These are phyloP conservation scores for Saccharomyces hybrid DNA, from an alignment of 1,139 yeast genomes.

Conservation along the genomic window DNA sequence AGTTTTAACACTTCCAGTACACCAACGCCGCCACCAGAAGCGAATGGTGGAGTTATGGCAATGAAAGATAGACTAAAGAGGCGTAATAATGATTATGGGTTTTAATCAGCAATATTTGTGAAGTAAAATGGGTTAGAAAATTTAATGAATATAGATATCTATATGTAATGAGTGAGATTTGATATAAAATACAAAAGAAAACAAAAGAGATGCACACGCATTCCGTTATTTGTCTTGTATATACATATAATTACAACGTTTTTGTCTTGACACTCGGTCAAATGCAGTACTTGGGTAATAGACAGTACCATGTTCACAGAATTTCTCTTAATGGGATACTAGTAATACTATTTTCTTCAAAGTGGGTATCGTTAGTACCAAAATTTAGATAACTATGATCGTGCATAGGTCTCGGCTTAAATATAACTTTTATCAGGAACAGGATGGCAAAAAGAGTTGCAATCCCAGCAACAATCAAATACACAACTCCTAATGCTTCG, in stretches of 20 bases:
- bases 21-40: not conserved
- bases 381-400: conserved; percentile 36
- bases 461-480: conserved; percentile 88
- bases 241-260: not conserved
- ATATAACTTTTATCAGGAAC: conserved; percentile 39
- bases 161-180: not conserved
- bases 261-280: not conserved
- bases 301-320: not conserved
- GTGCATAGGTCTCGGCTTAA: conserved; percentile 40
- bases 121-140: not conserved
- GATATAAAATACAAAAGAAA: not conserved
- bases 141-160: conserved; percentile 1
- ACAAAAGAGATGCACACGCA: not conserved
- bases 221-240: not conserved
- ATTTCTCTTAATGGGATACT: conserved; percentile 7
- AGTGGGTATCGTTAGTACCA: conserved; percentile 7
- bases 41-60: not conserved
- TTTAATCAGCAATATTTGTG: not conserved
- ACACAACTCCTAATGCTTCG: conserved; percentile 75
- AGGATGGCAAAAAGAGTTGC: conserved; percentile 40
- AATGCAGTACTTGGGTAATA: too few relatives aligned
- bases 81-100: not conserved
- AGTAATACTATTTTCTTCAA: not conserved
- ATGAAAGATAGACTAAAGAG: not conserved
- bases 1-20: not conserved